Percentiles rank a stretch among this genome's conserved stretches.
Conservation (phyloP, 1,284 basidiomycete genomes). For the Bjerkandera adusta region DNA sequence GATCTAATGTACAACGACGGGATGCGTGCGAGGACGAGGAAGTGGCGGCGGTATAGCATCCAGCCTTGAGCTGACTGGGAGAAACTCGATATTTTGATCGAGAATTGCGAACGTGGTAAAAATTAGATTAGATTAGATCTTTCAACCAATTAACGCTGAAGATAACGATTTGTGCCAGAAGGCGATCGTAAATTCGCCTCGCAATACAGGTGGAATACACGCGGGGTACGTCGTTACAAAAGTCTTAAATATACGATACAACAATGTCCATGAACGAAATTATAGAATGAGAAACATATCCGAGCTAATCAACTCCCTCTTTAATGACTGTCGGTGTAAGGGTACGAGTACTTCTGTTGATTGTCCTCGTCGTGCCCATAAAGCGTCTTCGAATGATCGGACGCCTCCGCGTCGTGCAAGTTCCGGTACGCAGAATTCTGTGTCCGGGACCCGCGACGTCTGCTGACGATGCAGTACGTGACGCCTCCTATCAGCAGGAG, state of each 20-base stretch:
- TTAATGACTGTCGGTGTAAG: too few species aligned
- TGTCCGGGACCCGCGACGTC: constrained; percentile 13
- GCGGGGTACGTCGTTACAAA: too few species aligned
- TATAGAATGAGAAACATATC: too few species aligned
- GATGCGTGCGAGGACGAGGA: background rate
- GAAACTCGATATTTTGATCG: constrained; percentile 7
- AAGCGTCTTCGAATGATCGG: constrained; percentile 16
- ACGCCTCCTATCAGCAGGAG: constrained; percentile 18
- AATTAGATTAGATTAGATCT: constrained; percentile 6
- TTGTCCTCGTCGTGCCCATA: constrained; percentile 25
- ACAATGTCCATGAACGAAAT: too few species aligned
- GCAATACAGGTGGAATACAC: too few species aligned
- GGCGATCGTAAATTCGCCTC: too few species aligned
- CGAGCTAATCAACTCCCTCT: too few species aligned
- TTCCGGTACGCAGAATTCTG: constrained; percentile 23
- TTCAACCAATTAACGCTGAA: too few species aligned
- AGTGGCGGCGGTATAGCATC: constrained; percentile 1
- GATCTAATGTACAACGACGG: background rate
- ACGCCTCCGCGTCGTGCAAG: constrained; percentile 20
- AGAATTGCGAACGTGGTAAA: constrained; percentile 8
- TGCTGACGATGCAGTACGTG: constrained; percentile 18
- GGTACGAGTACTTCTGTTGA: constrained; percentile 22
- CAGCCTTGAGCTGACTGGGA: too few species aligned
- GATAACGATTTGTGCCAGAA: too few species aligned
- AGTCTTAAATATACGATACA: too few species aligned